Conservation (phyloP, 2,329 filamentous ascomycete genomes). For the Fusarium multiceps region DNA sequence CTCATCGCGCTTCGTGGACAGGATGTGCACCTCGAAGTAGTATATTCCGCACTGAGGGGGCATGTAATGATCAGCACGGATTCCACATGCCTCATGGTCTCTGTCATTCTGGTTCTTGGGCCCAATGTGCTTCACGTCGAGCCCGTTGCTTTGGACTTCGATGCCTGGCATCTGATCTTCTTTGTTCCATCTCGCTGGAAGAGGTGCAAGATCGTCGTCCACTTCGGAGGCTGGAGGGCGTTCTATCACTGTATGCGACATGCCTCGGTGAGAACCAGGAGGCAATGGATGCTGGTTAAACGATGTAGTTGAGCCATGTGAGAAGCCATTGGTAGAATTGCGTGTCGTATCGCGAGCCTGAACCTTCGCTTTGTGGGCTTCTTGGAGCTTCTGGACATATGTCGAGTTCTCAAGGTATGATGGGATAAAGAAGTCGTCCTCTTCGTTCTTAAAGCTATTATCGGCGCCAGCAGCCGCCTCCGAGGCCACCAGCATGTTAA, state of each 20-base stretch:
- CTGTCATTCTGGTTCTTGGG: conserved; percentile 61
- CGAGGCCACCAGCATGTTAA: conserved; percentile 60
- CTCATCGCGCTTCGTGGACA: conserved; percentile 65
- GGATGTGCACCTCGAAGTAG: conserved; percentile 81
- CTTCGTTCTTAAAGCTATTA: conserved; percentile 41
- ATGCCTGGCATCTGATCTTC: conserved; percentile 78
- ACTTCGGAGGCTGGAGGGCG: conserved; percentile 71
- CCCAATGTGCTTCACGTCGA: conserved; percentile 73
- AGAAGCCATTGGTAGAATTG: conserved; percentile 32
- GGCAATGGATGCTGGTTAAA: conserved; percentile 52
- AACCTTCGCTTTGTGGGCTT: conserved; percentile 72
- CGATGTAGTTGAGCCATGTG: conserved; percentile 61
- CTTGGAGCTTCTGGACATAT: conserved; percentile 80
- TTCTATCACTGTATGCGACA: conserved; percentile 88
- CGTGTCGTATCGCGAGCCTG: conserved; percentile 59
- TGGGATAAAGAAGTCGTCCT: conserved; percentile 77
- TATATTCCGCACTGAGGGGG: conserved; percentile 92
- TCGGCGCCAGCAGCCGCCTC: conserved; percentile 44
- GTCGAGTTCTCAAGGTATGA: conserved; percentile 84
- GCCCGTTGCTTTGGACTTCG: conserved; percentile 78
- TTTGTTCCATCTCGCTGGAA: conserved; percentile 87
- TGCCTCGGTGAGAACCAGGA: conserved; percentile 73
- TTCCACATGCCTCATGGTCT: conserved; percentile 81
- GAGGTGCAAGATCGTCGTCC: conserved; percentile 68
- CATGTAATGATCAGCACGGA: conserved; percentile 88